Conservation (phyloP, 179 eudicot species). For the Corrigiola litoralis region DNA sequence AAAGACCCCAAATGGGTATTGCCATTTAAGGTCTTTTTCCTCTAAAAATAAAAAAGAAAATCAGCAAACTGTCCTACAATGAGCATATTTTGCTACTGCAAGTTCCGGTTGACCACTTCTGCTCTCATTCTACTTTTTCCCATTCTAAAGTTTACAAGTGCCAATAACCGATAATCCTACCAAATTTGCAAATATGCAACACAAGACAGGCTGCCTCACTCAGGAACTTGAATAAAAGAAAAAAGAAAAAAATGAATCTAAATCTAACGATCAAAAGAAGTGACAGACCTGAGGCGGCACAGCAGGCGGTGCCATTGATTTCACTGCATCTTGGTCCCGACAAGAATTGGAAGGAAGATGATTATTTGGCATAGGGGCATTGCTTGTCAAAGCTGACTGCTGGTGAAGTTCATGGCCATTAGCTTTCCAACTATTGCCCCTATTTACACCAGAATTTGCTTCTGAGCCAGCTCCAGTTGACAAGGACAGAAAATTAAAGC, state of each 20-base stretch:
- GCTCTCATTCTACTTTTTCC: not conserved
- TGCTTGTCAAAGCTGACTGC: conserved; percentile 28
- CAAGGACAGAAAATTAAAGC: conserved; percentile 44
- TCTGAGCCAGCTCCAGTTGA: conserved; percentile 33
- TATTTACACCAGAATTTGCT: conserved; percentile 15
- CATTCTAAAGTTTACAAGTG: not conserved
- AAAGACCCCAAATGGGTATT: too few species aligned
- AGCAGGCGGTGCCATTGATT: conserved; percentile 24
- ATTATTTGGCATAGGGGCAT: conserved; percentile 21
- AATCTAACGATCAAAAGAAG: not conserved
- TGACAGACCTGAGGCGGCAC: conserved; percentile 42
- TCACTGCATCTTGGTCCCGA: conserved; percentile 22
- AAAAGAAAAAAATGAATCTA: not conserved
- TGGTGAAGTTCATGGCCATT: conserved; percentile 25
- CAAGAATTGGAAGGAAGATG: conserved; percentile 22
- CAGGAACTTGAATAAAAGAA: not conserved
- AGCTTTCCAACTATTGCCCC: conserved; percentile 17
- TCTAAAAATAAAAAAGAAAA: too few species aligned
- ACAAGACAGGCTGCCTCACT: not conserved
- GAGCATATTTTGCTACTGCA: not conserved
- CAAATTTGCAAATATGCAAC: not conserved
- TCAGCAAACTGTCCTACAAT: too few species aligned
- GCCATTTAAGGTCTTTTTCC: too few species aligned
- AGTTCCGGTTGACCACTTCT: not conserved
- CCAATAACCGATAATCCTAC: not conserved